Evolutionary conservation across 345 rosid genomes (phyloP).

Genomic region (Bretschneidera sinensis): DNA sequence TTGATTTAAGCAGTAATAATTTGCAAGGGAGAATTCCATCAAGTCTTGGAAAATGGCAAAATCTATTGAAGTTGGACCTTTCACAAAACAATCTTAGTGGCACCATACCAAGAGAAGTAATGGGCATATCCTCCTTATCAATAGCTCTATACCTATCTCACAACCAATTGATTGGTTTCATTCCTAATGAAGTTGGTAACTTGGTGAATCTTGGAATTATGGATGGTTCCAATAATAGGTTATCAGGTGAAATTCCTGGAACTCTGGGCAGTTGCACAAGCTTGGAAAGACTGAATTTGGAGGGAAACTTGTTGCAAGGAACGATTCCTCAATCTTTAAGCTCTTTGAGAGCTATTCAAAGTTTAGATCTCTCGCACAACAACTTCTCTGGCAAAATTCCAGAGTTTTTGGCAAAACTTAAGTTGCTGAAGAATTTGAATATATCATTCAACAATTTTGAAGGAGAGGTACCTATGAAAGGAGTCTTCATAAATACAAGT

Average conservation of each 20-base stretch:
- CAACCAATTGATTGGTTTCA: slow-evolving; percentile 22
- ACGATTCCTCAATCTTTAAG: slow-evolving; percentile 16
- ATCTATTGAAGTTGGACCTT: neutral
- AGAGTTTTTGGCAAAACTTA: neutral
- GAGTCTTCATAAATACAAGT: slow-evolving; percentile 18
- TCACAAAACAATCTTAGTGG: slow-evolving; percentile 7
- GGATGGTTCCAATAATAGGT: slow-evolving; percentile 9
- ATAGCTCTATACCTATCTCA: neutral
- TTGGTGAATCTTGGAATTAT: slow-evolving; percentile 16
- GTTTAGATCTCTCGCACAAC: slow-evolving; percentile 21
- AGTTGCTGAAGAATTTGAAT: slow-evolving; percentile 9
- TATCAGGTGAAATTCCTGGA: slow-evolving; percentile 25
- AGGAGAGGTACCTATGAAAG: slow-evolving; percentile 18
- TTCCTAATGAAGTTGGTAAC: slow-evolving; percentile 15
- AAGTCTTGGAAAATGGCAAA: slow-evolving; percentile 3
- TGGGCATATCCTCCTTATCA: neutral
- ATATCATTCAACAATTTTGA: slow-evolving; percentile 19
- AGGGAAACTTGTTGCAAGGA: slow-evolving; percentile 16
- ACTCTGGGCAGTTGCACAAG: slow-evolving; percentile 17
- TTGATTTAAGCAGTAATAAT: neutral
- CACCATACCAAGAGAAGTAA: slow-evolving; percentile 6
- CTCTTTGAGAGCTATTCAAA: slow-evolving; percentile 16
- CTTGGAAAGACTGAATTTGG: slow-evolving; percentile 7
- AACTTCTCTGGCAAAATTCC: slow-evolving; percentile 24
- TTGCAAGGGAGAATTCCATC: slow-evolving; percentile 10